Conservation (phyloP, 306 rosid species). For the Corylus heterophylla region DNA sequence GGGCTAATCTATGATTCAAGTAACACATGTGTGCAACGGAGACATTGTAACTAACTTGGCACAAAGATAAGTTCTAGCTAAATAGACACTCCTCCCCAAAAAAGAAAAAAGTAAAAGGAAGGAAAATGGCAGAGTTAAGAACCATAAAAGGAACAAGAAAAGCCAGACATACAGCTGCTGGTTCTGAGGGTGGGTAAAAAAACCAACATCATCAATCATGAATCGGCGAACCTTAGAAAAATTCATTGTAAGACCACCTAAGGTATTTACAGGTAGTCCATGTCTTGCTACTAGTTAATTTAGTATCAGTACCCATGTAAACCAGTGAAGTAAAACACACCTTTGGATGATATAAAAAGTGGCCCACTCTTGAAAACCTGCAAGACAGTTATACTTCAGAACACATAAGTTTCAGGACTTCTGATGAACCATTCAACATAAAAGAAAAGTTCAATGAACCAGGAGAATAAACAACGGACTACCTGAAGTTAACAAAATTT, state of each 20-base stretch:
- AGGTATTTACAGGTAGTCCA: background rate
- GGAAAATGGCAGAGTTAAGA: background rate
- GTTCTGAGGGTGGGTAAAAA: background rate
- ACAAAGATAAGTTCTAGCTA: background rate
- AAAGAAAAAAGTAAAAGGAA: background rate
- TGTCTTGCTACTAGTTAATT: conserved; percentile 7
- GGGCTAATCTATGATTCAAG: background rate
- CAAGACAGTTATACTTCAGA: conserved; percentile 27
- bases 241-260: background rate
- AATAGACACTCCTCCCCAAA: background rate
- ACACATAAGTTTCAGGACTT: background rate
- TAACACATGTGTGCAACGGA: background rate
- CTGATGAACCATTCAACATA: background rate
- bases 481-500: background rate
- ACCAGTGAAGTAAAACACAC: conserved; percentile 45
- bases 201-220: background rate
- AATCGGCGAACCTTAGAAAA: background rate
- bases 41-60: background rate
- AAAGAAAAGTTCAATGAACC: background rate
- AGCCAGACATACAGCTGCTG: background rate
- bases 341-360: conserved; percentile 89
- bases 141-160: background rate
- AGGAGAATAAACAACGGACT: background rate
- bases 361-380: conserved; percentile 97
- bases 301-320: conserved; percentile 14